These are phyloP conservation scores for Fusarium zealandicum DNA, from an alignment of 2,329 filamentous ascomycete species.

Conservation along the genomic window DNA sequence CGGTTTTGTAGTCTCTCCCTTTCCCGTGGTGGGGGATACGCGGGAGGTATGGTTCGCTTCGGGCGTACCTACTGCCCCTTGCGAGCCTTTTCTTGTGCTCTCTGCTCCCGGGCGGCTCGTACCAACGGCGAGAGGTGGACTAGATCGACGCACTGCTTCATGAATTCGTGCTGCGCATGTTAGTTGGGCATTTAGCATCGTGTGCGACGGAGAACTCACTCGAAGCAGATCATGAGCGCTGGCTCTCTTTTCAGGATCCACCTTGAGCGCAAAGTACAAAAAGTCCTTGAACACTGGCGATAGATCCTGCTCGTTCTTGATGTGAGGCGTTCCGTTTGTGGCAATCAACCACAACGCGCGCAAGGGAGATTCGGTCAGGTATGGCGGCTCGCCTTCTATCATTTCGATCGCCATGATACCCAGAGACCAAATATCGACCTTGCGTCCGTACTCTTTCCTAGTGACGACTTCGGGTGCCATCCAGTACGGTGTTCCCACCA, in stretches of 20 bases:
- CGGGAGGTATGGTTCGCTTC: constrained; percentile 27
- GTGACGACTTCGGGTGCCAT: constrained; percentile 99
- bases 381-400: constrained; percentile 98
- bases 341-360: constrained; percentile 95
- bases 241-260: constrained; percentile 95
- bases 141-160: constrained; percentile 77
- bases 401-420: constrained; percentile 99
- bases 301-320: constrained; percentile 89
- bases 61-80: constrained; percentile 56
- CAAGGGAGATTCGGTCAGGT: constrained; percentile 92
- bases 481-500: constrained; percentile 99
- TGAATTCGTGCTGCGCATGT: constrained; percentile 74
- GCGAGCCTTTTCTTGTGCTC: constrained; percentile 82
- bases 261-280: constrained; percentile 89
- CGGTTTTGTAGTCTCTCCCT: constrained; percentile 19
- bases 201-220: constrained; percentile 63
- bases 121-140: constrained; percentile 86
- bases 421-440: constrained; percentile 98
- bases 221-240: constrained; percentile 92
- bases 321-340: constrained; percentile 91
- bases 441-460: constrained; percentile 95
- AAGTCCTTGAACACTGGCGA: constrained; percentile 89
- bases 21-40: constrained; percentile 9
- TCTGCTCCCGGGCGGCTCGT: constrained; percentile 81
- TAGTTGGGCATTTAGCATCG: no score